Conservation (phyloP, 2,329 filamentous ascomycete species). For the Penicillium sp. region DNA sequence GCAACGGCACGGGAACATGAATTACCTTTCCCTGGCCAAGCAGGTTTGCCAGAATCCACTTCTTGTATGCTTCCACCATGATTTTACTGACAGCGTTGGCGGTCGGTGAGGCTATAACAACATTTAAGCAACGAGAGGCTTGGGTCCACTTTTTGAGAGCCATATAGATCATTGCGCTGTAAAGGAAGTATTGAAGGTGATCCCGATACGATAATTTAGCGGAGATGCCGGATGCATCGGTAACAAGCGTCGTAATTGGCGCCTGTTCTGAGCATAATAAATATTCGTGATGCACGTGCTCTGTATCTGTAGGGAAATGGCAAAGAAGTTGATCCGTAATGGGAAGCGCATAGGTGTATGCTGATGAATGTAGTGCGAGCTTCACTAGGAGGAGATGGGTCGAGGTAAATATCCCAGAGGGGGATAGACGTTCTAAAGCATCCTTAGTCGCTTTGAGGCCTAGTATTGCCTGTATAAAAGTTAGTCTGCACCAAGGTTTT, state of each 20-base stretch:
- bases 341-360: constrained; percentile 45
- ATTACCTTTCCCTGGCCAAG: constrained; percentile 68
- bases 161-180: constrained; percentile 69
- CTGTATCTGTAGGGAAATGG: constrained; percentile 42
- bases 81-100: constrained; percentile 70
- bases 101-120: constrained; percentile 70
- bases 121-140: constrained; percentile 66
- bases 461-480: constrained; percentile 38
- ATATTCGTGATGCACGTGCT: constrained; percentile 30
- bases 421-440: constrained; percentile 52
- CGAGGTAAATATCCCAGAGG: constrained; percentile 49
- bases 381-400: constrained; percentile 47
- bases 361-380: constrained; percentile 48
- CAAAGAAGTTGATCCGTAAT: constrained; percentile 49
- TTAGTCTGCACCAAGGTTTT: not conserved
- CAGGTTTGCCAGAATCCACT: constrained; percentile 80
- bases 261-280: constrained; percentile 38
- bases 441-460: constrained; percentile 48
- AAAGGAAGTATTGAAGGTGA: constrained; percentile 68
- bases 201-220: constrained; percentile 46
- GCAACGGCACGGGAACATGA: not conserved
- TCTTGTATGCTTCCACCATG: constrained; percentile 90
- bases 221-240: constrained; percentile 44
- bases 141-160: constrained; percentile 64
- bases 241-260: constrained; percentile 42